phyloP scores from a whole-genome alignment of 306 rosid genomes.

The Castanea crenata region DNA sequence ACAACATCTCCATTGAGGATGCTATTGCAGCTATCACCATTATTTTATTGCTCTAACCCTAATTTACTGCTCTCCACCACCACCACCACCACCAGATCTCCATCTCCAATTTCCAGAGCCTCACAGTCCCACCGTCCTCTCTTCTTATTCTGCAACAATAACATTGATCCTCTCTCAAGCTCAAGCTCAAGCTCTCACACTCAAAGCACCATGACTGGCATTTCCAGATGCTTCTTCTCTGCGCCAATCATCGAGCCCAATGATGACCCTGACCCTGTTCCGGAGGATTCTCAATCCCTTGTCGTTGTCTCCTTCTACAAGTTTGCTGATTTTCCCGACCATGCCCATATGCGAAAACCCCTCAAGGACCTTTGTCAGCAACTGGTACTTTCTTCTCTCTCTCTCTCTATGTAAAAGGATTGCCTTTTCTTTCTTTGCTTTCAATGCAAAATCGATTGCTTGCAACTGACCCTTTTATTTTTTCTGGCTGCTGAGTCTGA shows the following conservation, averaged over 20 bases:
- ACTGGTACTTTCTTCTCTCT: slow-evolving; percentile 46
- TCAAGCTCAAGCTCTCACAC: slow-evolving; percentile 22
- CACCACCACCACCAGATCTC: background rate
- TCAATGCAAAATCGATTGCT: background rate
- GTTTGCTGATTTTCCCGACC: slow-evolving; percentile 77
- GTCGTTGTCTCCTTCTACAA: slow-evolving; percentile 92
- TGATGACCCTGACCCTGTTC: slow-evolving; percentile 15
- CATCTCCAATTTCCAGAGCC: slow-evolving; percentile 4
- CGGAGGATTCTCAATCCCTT: slow-evolving; percentile 34
- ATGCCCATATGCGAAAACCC: slow-evolving; percentile 66
- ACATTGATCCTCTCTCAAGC: slow-evolving; percentile 13
- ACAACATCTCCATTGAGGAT: slow-evolving; percentile 39
- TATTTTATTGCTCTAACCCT: slow-evolving; percentile 29
- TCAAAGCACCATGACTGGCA: slow-evolving; percentile 45
- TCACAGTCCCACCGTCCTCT: slow-evolving; percentile 8
- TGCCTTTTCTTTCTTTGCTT: background rate
- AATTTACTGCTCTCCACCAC: slow-evolving; percentile 3
- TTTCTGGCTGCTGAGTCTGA: too few species aligned
- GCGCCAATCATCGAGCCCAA: slow-evolving; percentile 22
- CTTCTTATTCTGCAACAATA: background rate
- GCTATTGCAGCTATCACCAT: slow-evolving; percentile 29
- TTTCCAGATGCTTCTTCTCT: slow-evolving; percentile 45
- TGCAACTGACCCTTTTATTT: too few species aligned
- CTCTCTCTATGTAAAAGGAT: background rate
- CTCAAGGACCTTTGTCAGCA: slow-evolving; percentile 80